Base-by-base conservation (phyloP, 140 eudicot species). In the Senecio squalidus region DNA sequence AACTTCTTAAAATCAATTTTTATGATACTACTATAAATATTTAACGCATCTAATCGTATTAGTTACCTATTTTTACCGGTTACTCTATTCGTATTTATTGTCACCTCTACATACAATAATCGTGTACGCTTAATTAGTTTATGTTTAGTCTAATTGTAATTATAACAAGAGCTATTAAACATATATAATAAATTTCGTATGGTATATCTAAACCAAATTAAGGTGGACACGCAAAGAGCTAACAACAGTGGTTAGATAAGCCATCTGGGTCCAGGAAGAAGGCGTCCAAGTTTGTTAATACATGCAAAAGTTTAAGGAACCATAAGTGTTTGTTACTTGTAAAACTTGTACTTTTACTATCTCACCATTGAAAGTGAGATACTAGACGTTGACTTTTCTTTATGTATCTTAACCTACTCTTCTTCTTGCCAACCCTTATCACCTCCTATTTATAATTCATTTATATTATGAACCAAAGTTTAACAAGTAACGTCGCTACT, bases 301-400 rank as follows among this genome's bases (percentile, higher is more conserved):
- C 30, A 24, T 24, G 24, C 3, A 49, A 21, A 49, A 11, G 9
- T 49, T 49, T 24, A 24, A 52, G 20, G 22, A 52, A 23, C 39
- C 36, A 14, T 38, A 23, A 36, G 16, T 45, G 18, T 58, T 58
- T 23, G 64, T 58, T 58, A 22, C 64, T 58, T 58, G 64, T 58
- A 38, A 38, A 36, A 58, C 64, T 38, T 22, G 64, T 38, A 58
- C 16, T 39, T 36, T 58, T 28, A 29, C n/a, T 22, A 58, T 13
- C 8, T 34, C 39, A 7, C 46, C 24, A 11, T 52, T 58, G 36
- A 38, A 38, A 36, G 17, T 58, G 50, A 58, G 29, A 36, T 23
- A 38, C 22, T 18, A n/a, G 49, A 58, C 50, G 24, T 22, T 38
- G 64, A 58, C 64, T 36, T 33, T 2, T 46, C 4, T 10, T 4